A percentile compares a stretch with the other conserved stretches of the same genome.
phyloP scores from a whole-genome alignment of 2,329 filamentous ascomycete genomes.

The Periconia sp. region DNA sequence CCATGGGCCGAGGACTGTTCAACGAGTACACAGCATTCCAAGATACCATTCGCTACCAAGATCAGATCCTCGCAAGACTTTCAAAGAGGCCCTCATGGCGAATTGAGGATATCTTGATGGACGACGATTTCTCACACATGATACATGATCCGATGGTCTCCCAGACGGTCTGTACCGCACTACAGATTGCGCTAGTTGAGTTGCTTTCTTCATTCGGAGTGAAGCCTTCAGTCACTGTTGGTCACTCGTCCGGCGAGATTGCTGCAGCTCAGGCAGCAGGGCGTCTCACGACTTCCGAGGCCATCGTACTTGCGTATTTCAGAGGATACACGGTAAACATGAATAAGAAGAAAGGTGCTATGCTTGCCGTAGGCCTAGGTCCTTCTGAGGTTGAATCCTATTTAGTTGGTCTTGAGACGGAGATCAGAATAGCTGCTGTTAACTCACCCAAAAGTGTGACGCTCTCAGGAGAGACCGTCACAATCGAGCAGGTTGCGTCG shows the following conservation, averaged over 20 bases:
- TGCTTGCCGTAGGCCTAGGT: slow-evolving; percentile 30
- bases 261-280: slow-evolving; percentile 29
- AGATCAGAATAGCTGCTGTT: slow-evolving; percentile 21
- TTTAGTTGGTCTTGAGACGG: slow-evolving; percentile 9
- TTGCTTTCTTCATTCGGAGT: slow-evolving; percentile 20
- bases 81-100: not conserved
- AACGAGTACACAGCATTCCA: slow-evolving; percentile 11
- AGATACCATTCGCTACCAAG: slow-evolving; percentile 8
- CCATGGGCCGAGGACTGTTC: slow-evolving; percentile 29
- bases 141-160: slow-evolving; percentile 19
- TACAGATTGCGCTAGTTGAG: slow-evolving; percentile 30
- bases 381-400: not conserved
- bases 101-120: slow-evolving; percentile 2
- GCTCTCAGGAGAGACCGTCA: slow-evolving; percentile 21
- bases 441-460: slow-evolving; percentile 32
- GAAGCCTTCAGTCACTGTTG: slow-evolving; percentile 10
- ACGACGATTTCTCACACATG: not conserved
- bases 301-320: slow-evolving; percentile 25
- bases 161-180: slow-evolving; percentile 26
- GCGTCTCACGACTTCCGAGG: slow-evolving; percentile 18
- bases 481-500: slow-evolving; percentile 51
- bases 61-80: slow-evolving; percentile 6
- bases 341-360: slow-evolving; percentile 19
- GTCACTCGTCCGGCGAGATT: slow-evolving; percentile 36
- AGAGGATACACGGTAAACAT: slow-evolving; percentile 16